Evolutionary conservation across 148 eudicot genomes (phyloP).

Genomic region (Beta vulgaris): DNA sequence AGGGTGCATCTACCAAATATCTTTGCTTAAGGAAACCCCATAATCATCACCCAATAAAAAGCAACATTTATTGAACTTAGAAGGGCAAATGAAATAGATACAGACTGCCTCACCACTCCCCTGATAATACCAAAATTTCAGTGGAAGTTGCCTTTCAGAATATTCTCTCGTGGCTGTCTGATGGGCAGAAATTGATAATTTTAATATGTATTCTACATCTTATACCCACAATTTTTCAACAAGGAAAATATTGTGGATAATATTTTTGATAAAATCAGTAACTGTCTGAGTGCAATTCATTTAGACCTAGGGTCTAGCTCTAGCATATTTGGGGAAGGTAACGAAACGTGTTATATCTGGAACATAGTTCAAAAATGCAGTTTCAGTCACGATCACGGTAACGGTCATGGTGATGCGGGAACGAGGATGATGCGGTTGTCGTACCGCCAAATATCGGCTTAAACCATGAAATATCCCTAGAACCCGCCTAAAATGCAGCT

Average conservation of each 20-base stretch:
- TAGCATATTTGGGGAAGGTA: too few relatives aligned
- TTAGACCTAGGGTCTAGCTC: not conserved
- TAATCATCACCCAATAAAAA: not conserved
- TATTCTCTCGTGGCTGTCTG: not conserved
- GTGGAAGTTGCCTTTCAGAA: not conserved
- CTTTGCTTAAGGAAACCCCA: not conserved
- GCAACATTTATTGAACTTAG: not conserved
- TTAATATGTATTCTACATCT: not conserved
- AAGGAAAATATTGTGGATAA: not conserved
- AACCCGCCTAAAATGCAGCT: too few relatives aligned
- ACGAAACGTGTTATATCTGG: too few relatives aligned
- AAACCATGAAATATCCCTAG: too few relatives aligned
- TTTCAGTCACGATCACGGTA: too few relatives aligned
- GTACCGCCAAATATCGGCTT: too few relatives aligned
- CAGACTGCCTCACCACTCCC: too few relatives aligned
- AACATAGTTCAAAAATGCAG: too few relatives aligned
- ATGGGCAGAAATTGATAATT: not conserved
- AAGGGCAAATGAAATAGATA: not conserved
- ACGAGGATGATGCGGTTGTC: too few relatives aligned
- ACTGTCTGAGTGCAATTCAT: not conserved
- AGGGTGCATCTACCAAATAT: not conserved
- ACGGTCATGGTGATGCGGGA: too few relatives aligned
- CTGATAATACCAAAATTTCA: not conserved
- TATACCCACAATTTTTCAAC: not conserved
- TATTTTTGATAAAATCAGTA: not conserved